Conservation (phyloP, 371 early-diverging fungal genomes). For the Mortierella sp. region DNA sequence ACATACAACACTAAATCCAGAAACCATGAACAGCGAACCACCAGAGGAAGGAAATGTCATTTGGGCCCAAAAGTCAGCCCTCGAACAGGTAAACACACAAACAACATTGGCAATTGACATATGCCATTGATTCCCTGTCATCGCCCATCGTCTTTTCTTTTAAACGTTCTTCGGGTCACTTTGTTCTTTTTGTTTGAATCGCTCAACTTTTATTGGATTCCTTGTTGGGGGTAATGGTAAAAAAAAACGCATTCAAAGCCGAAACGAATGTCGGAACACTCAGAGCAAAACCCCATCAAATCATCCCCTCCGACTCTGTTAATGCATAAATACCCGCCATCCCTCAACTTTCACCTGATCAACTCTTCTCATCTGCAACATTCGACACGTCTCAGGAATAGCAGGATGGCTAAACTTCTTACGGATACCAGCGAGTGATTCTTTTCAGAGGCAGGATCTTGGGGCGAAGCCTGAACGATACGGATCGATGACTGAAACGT, state of each 20-base stretch:
- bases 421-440: too few relatives aligned
- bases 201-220: background rate
- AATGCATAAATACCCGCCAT: too few relatives aligned
- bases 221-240: slow-evolving; percentile 1
- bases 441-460: too few relatives aligned
- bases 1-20: background rate
- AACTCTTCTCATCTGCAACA: too few relatives aligned
- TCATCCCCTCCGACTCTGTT: background rate
- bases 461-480: too few relatives aligned
- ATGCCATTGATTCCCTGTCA: background rate
- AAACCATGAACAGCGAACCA: slow-evolving; percentile 48
- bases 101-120: background rate
- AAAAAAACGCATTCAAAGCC: background rate
- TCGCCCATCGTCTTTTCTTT: slow-evolving; percentile 11
- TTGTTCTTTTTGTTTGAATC: background rate
- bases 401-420: too few relatives aligned
- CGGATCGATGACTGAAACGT: too few relatives aligned
- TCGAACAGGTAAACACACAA: slow-evolving; percentile 57
- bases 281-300: slow-evolving; percentile 6
- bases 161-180: background rate
- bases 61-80: slow-evolving; percentile 59
- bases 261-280: background rate
- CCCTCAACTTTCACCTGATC: too few relatives aligned
- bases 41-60: slow-evolving; percentile 57
- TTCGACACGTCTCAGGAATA: too few relatives aligned